These are phyloP conservation scores for Trypanosomatidae sp. DNA, from an alignment of 208 protist genomes.

Conservation along the genomic window DNA sequence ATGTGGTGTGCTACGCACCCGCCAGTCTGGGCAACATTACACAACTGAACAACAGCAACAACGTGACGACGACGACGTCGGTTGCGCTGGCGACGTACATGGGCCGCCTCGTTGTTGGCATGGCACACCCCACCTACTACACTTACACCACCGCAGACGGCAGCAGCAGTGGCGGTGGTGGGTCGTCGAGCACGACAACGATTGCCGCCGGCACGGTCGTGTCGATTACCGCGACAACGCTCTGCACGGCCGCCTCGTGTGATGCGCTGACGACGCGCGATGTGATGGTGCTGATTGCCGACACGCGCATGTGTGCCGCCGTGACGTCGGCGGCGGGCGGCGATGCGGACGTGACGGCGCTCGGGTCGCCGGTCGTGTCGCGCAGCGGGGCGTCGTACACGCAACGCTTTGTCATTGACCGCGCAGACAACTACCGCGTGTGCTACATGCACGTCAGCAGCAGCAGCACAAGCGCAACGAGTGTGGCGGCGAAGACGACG, in stretches of 20 bases:
- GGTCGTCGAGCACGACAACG: too few relatives aligned
- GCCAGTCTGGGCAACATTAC: too few relatives aligned
- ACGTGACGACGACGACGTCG: neutral
- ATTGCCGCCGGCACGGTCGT: slow-evolving; percentile 48
- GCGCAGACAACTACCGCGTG: slow-evolving; percentile 54
- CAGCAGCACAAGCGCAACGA: slow-evolving; percentile 28
- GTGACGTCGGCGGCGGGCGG: slow-evolving; percentile 6
- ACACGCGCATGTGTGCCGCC: slow-evolving; percentile 13
- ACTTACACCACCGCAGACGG: slow-evolving; percentile 25
- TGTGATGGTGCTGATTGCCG: slow-evolving; percentile 33
- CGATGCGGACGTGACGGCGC: slow-evolving; percentile 8
- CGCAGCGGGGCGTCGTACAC: slow-evolving; percentile 14
- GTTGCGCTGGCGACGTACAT: slow-evolving; percentile 35
- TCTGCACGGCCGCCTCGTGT: slow-evolving; percentile 26
- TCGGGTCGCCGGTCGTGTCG: slow-evolving; percentile 16
- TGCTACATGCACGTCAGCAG: slow-evolving; percentile 44
- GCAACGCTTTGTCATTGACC: slow-evolving; percentile 43
- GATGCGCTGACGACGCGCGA: slow-evolving; percentile 19
- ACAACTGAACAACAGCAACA: neutral
- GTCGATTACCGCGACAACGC: slow-evolving; percentile 31
- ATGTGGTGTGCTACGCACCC: slow-evolving; percentile 64
- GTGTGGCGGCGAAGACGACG: slow-evolving; percentile 7
- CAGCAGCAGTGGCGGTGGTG: too few relatives aligned
- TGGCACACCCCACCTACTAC: slow-evolving; percentile 83
- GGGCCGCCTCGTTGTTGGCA: slow-evolving; percentile 35